Conservation (phyloP, 2,329 filamentous ascomycete genomes). For the Fonsecaea pugnacius region DNA sequence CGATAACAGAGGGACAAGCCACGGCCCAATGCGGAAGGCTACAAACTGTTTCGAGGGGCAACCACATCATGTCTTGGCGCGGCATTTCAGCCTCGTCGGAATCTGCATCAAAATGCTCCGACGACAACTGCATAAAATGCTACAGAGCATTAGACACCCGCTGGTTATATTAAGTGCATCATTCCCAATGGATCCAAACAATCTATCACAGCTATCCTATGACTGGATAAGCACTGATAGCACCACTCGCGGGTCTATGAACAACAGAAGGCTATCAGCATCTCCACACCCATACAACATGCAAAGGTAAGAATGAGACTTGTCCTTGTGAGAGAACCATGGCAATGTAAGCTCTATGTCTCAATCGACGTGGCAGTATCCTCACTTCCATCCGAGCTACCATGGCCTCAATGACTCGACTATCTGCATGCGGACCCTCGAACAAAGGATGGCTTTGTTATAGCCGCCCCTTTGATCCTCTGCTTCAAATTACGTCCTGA, state of each 20-base stretch:
- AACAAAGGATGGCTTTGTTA: not conserved
- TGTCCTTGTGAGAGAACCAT: not conserved
- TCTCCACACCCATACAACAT: not conserved
- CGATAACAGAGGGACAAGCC: not conserved
- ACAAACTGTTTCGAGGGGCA: conserved; percentile 5
- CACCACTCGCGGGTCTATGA: not conserved
- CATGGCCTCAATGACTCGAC: not conserved
- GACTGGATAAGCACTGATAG: not conserved
- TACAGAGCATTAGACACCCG: no score
- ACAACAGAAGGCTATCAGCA: not conserved
- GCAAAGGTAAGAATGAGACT: not conserved
- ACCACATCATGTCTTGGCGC: not conserved
- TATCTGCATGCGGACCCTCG: not conserved
- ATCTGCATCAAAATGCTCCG: not conserved
- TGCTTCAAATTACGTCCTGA: not conserved
- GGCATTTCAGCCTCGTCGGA: not conserved
- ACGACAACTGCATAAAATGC: not conserved
- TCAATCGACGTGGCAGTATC: not conserved
- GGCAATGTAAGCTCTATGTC: not conserved
- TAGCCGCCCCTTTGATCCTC: not conserved
- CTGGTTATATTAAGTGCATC: no score
- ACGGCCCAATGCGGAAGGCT: not conserved
- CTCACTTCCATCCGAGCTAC: not conserved
- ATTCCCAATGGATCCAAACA: no score
- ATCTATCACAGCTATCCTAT: not conserved